phyloP scores from a whole-genome alignment of 192 early-diverging fungal species.

The Oehlia diaphana region DNA sequence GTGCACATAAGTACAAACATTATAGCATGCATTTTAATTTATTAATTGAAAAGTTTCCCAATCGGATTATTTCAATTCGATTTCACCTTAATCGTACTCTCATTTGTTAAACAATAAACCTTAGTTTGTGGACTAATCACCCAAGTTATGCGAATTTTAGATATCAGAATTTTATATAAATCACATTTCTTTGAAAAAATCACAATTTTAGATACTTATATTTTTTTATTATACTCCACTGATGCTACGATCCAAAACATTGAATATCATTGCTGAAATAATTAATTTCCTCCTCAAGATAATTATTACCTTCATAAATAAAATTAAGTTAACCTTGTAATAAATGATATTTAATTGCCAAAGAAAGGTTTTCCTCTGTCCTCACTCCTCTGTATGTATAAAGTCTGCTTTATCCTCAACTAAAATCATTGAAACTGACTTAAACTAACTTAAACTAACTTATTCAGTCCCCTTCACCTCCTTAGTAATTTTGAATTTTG shows the following conservation, averaged over 20 bases:
- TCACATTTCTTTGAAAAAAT: too few relatives aligned
- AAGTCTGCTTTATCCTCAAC: constrained; percentile 91
- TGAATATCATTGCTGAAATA: constrained; percentile 75
- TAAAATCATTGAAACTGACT: constrained; percentile 83
- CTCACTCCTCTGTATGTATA: constrained; percentile 59
- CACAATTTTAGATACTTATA: constrained; percentile 54
- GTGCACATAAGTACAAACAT: too few relatives aligned
- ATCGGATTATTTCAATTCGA: too few relatives aligned
- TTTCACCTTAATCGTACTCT: too few relatives aligned
- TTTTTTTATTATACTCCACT: constrained; percentile 89
- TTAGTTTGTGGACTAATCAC: too few relatives aligned
- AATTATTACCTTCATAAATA: constrained; percentile 63
- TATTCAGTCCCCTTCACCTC: constrained; percentile 85
- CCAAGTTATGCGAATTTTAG: too few relatives aligned
- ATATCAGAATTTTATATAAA: too few relatives aligned
- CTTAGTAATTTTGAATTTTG: constrained; percentile 75
- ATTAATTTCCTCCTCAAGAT: constrained; percentile 62
- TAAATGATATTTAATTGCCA: neutral
- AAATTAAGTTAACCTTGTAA: neutral
- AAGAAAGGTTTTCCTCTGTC: constrained; percentile 21
- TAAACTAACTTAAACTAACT: too few relatives aligned
- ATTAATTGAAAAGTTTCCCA: too few relatives aligned
- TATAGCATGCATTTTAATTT: too few relatives aligned
- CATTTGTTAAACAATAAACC: too few relatives aligned
- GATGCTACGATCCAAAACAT: constrained; percentile 85